Conservation (phyloP, 108 stramenopile species). For the Cylindrotheca fusiformis region DNA sequence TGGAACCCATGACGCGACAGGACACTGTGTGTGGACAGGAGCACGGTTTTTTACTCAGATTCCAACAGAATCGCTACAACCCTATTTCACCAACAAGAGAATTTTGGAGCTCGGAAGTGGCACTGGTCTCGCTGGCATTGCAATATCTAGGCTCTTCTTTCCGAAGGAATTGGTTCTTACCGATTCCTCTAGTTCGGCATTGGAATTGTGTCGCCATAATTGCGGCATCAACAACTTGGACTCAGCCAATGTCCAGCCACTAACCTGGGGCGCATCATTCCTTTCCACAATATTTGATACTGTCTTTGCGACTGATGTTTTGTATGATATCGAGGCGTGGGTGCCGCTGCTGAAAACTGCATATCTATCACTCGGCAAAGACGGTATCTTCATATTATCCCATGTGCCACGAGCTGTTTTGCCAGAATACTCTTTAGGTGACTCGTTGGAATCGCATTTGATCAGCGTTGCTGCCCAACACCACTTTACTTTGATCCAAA, state of each 20-base stretch:
- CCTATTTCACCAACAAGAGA: conserved; percentile 5
- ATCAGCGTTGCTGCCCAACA: conserved; percentile 8
- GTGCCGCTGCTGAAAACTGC: conserved; percentile 40
- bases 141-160: conserved; percentile 15
- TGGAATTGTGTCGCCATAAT: conserved; percentile 53
- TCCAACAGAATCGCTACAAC: neutral
- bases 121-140: conserved; percentile 58
- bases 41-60: conserved; percentile 44
- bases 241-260: conserved; percentile 5
- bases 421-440: neutral
- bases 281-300: conserved; percentile 29
- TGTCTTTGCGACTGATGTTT: conserved; percentile 64
- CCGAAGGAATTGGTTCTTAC: conserved; percentile 28
- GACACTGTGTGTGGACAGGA: conserved; percentile 68
- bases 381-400: conserved; percentile 41
- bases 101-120: conserved; percentile 63
- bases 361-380: neutral
- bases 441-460: conserved; percentile 30
- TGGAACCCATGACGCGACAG: conserved; percentile 60
- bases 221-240: conserved; percentile 32
- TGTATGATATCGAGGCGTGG: conserved; percentile 58
- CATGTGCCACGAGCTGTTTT: conserved; percentile 62
- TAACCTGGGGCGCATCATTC: conserved; percentile 43
- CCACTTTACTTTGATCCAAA: conserved; percentile 5
- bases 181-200: conserved; percentile 37